Base-by-base conservation (phyloP, 495 filamentous ascomycete genomes). In the Trichoderma gamsii region DNA sequence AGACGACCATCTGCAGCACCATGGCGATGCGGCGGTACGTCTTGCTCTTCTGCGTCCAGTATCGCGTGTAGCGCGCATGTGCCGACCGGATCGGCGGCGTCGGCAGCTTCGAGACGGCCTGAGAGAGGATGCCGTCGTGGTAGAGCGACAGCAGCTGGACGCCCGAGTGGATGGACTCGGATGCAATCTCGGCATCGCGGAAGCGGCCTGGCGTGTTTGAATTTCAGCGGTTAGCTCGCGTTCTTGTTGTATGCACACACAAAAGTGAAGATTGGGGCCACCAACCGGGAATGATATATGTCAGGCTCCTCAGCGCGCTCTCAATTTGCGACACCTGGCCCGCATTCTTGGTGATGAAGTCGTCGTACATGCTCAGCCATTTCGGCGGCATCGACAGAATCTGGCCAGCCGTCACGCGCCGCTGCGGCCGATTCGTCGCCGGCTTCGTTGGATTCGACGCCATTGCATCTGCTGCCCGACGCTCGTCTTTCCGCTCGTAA, bases 301-400 rank as follows among this genome's bases (percentile, higher is more conserved):
- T 96, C 65, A 99, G 80, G 5, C 91, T 94, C 25, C 96, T 87
- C 73, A 99, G 80, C 18, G 91, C 92, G 52, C 90, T 94, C 80
- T 99, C 95, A 68, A 99, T 93, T 76, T 96, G 92, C 16, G 89
- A 88, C 66, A 99, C 92, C 27, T 94, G 91, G 76, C 90, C 88
- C 66, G 92, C 85, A 78, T 99, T 97, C 79, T 93, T 94, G 49
- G 90, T 91, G 80, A 99, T 93, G 78, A 97, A 97, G 68, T 94
- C 88, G 73, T 87, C 87, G 79, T 99, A 99, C 73, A 90, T 84
- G 65, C 84, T 80, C 41, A 96, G 77, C 89, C 88, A 93, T 78
- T 87, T 88, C 0, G 90, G 85, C 32, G 91, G 90, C 59, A 88
- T 77, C 11, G 85, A 74, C 13, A 83, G 66, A 27, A 63, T 15